A percentile compares a stretch with the other conserved stretches of the same genome.
phyloP scores from a whole-genome alignment of 2,329 filamentous ascomycete species.

The Seiridium unicorne region DNA sequence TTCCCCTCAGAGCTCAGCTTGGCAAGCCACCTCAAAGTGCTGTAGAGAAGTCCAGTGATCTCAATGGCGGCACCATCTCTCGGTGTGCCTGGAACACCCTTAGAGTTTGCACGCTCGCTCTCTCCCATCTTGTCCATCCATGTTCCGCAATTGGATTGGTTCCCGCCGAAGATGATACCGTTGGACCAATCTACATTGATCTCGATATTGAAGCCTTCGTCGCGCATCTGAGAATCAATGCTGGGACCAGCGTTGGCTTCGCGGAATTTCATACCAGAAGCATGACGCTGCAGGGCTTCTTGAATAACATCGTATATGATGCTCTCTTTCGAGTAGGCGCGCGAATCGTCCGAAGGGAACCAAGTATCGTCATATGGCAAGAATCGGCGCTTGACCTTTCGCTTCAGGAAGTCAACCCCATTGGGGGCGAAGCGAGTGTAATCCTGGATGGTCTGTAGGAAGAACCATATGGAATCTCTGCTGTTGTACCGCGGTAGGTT shows the following conservation, averaged over 20 bases:
- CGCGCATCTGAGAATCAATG: slow-evolving; percentile 90
- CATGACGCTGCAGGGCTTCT: slow-evolving; percentile 89
- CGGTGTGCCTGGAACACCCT: slow-evolving; percentile 93
- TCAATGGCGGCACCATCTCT: slow-evolving; percentile 94
- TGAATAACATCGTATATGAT: slow-evolving; percentile 88
- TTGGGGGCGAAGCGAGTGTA: slow-evolving; percentile 80
- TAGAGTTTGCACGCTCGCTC: slow-evolving; percentile 83
- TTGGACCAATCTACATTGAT: slow-evolving; percentile 89
- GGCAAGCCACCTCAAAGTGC: slow-evolving; percentile 78
- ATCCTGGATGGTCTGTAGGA: slow-evolving; percentile 92
- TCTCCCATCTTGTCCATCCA: slow-evolving; percentile 99
- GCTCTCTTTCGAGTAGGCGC: slow-evolving; percentile 82
- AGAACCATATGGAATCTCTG: slow-evolving; percentile 96
- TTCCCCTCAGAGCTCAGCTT: slow-evolving; percentile 64
- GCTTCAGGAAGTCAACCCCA: slow-evolving; percentile 70
- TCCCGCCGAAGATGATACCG: slow-evolving; percentile 91
- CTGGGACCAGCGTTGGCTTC: slow-evolving; percentile 90
- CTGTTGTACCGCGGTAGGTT: slow-evolving; percentile 91
- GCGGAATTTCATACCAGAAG: slow-evolving; percentile 83
- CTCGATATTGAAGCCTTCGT: slow-evolving; percentile 88
- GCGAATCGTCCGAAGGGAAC: slow-evolving; percentile 77
- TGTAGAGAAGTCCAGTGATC: slow-evolving; percentile 92
- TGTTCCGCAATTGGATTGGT: slow-evolving; percentile 91
- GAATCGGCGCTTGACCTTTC: slow-evolving; percentile 80
- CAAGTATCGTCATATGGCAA: slow-evolving; percentile 94